Conservation (phyloP, 495 filamentous ascomycete species). For the Penicillium desertorum region DNA sequence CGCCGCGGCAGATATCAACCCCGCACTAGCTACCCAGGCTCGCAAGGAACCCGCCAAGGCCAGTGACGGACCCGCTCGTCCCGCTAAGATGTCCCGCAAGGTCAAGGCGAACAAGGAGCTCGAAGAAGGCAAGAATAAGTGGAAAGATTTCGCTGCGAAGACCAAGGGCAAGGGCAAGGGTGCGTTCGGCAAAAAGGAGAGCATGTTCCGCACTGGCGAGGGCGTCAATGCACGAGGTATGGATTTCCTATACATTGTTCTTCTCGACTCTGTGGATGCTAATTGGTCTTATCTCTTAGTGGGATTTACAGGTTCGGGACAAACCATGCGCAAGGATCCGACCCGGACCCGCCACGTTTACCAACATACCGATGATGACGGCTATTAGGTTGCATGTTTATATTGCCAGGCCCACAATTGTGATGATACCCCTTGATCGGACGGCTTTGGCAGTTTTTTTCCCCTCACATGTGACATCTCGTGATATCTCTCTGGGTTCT, state of each 20-base stretch:
- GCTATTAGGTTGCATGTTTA: conserved; percentile 30
- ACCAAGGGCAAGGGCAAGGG: conserved; percentile 79
- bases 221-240: conserved; percentile 82
- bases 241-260: conserved; percentile 10
- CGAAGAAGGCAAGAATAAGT: conserved; percentile 87
- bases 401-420: not conserved
- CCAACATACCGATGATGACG: conserved; percentile 75
- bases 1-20: conserved; percentile 82
- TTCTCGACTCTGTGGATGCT: conserved; percentile 7
- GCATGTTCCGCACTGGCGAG: conserved; percentile 94
- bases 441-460: conserved; percentile 21
- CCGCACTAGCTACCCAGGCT: conserved; percentile 68
- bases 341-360: conserved; percentile 83
- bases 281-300: conserved; percentile 52
- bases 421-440: conserved; percentile 9
- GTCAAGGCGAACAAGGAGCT: conserved; percentile 88
- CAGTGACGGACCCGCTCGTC: conserved; percentile 63
- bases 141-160: conserved; percentile 87
- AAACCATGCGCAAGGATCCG: conserved; percentile 89
- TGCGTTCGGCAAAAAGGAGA: conserved; percentile 84
- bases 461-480: conserved; percentile 9
- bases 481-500: conserved; percentile 15
- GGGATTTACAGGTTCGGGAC: conserved; percentile 92
- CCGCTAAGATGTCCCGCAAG: conserved; percentile 70
- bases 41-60: conserved; percentile 65